A percentile compares a stretch with the other conserved stretches of the same genome.
Evolutionary conservation across 2,329 filamentous ascomycete species (phyloP).

Genomic region (Alternaria infectoria): DNA sequence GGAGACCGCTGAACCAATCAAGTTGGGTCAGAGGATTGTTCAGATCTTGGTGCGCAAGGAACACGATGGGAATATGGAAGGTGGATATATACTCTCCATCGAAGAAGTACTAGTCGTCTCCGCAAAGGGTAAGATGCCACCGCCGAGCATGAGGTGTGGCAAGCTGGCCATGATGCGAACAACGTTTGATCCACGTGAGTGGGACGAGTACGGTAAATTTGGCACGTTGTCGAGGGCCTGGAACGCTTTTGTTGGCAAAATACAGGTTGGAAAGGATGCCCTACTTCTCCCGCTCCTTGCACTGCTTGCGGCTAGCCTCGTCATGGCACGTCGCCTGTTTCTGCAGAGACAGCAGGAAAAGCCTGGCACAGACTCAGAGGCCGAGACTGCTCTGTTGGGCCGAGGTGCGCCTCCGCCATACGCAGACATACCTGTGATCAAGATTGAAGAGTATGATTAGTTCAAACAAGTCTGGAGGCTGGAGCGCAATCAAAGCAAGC

Average conservation of each 20-base stretch:
- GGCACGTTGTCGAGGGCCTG: slow-evolving; percentile 28
- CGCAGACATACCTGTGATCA: slow-evolving; percentile 25
- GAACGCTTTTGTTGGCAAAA: slow-evolving; percentile 17
- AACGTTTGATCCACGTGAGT: slow-evolving; percentile 33
- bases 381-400: slow-evolving; percentile 27
- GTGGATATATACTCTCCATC: slow-evolving; percentile 18
- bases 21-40: slow-evolving; percentile 31
- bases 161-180: slow-evolving; percentile 33
- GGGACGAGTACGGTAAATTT: slow-evolving; percentile 39
- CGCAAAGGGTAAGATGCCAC: slow-evolving; percentile 21
- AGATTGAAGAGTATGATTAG: slow-evolving; percentile 30
- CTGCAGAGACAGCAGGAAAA: slow-evolving; percentile 16
- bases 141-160: slow-evolving; percentile 38
- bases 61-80: neutral
- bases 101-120: slow-evolving; percentile 33
- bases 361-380: slow-evolving; percentile 14
- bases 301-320: slow-evolving; percentile 14
- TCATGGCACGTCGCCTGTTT: slow-evolving; percentile 20
- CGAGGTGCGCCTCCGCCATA: slow-evolving; percentile 24
- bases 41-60: slow-evolving; percentile 29
- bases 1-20: neutral
- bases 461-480: slow-evolving; percentile 7
- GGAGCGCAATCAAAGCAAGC: slow-evolving; percentile 16
- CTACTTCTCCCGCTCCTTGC: slow-evolving; percentile 22
- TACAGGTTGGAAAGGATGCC: slow-evolving; percentile 18